phyloP scores from a whole-genome alignment of 495 filamentous ascomycete genomes.

The Bathelium albidoporum region DNA sequence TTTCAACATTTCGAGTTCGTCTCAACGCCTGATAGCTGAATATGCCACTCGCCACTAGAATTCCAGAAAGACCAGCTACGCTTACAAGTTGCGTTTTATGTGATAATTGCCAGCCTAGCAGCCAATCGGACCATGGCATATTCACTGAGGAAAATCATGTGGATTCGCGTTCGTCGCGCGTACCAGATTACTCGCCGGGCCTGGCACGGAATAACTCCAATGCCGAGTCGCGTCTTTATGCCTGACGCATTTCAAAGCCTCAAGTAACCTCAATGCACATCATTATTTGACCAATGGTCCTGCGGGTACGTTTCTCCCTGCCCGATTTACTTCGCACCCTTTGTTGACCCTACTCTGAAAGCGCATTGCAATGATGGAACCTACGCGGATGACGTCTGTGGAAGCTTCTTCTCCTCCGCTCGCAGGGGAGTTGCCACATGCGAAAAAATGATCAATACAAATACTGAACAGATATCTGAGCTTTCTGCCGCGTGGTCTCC shows the following conservation, averaged over 20 bases:
- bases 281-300: too few species aligned
- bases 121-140: conserved; percentile 10
- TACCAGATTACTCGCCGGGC: not conserved
- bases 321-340: not conserved
- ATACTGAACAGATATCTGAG: conserved; percentile 2
- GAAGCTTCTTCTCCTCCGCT: not conserved
- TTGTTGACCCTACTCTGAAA: not conserved
- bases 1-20: conserved; percentile 21
- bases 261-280: too few species aligned
- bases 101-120: conserved; percentile 7
- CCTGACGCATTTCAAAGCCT: not conserved
- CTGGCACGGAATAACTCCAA: not conserved
- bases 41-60: conserved; percentile 17
- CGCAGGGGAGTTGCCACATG: not conserved
- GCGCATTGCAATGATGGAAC: not conserved
- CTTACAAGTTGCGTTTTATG: conserved; percentile 16
- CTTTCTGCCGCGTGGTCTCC: not conserved
- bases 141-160: not conserved
- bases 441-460: not conserved
- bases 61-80: conserved; percentile 17
- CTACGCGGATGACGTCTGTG: not conserved
- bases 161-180: not conserved
- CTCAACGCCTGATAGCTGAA: conserved; percentile 26
- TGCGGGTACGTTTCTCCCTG: not conserved
- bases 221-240: not conserved